These are phyloP conservation scores for Stephania yunnanensis DNA, from an alignment of 164 flowering plant species.

Conservation along the genomic window DNA sequence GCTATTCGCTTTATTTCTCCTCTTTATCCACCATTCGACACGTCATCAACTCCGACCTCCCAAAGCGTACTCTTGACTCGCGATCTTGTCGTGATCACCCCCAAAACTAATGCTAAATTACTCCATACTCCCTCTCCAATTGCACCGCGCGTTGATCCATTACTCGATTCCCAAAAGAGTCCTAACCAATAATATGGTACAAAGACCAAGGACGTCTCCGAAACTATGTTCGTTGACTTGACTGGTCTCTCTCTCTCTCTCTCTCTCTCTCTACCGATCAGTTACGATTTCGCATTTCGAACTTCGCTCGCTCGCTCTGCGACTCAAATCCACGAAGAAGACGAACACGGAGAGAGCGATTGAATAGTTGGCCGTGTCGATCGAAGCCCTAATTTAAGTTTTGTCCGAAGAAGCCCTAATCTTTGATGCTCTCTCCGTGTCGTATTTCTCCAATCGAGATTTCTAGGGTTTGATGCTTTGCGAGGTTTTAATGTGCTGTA, in stretches of 20 bases:
- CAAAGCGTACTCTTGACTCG: neutral
- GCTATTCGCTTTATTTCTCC: neutral
- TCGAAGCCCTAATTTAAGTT: neutral
- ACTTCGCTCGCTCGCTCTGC: neutral
- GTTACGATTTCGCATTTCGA: neutral
- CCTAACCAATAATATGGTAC: neutral
- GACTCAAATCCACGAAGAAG: neutral
- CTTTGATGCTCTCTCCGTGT: neutral
- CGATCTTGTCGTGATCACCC: neutral
- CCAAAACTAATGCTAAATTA: too few relatives aligned
- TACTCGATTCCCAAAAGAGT: neutral
- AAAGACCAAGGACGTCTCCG: neutral
- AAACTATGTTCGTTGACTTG: neutral
- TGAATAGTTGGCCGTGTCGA: too few relatives aligned
- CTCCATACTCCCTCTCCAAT: neutral
- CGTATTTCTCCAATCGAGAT: neutral
- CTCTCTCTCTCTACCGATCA: neutral
- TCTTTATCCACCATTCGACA: neutral
- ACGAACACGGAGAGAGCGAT: neutral
- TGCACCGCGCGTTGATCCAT: neutral
- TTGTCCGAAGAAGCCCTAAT: neutral
- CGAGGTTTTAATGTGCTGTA: constrained; percentile 47
- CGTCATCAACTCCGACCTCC: neutral
- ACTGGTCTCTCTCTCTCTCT: neutral
- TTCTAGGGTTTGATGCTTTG: neutral